Evolutionary conservation across 208 protist genomes (phyloP), one percentile per base, ranked within the genome.

Genomic region (Phytomonas francai): DNA sequence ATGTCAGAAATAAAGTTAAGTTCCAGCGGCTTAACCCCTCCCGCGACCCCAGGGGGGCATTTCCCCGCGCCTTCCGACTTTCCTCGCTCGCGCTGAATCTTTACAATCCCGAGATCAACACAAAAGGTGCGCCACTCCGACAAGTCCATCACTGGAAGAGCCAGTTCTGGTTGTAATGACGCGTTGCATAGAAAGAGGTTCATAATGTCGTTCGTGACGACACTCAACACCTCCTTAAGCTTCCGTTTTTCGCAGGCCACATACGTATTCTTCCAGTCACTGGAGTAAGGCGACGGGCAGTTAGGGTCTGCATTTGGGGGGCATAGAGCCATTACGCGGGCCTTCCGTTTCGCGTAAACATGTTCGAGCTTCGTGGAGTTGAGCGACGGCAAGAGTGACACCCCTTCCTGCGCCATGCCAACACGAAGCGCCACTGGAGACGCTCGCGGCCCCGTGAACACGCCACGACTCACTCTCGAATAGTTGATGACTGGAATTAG

Each of bases 401-500:
- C 72, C 16, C 76, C 76, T 1, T 88, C 77, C 33, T 79, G 79
- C 51, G 86, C 76, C 19, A 95, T 74, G 30, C 84, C 90, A 36
- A 77, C 68, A 34, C 83, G 80, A 60, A 95, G 72, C n/a, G 85
- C 87, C 9, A 62, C 34, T 33, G 82, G 68, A 3, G 80, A 85
- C 12, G 87, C 82, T 11, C 80, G 78, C 1, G 80, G 79, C 12
- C 90, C 90, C 16, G 88, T 96, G 68, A 94, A 96, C 49, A 92
- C 78, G 33, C 87, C 90, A 31, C 88, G 80, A 67, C 83, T 94
- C 27, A 96, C 71, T 16, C 88, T 86, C 45, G 78, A 78, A 76
- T 86, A 96, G 34, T 86, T 96, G 39, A 77, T 51, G 30, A 93
- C 83, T 0, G 90, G 90, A 51, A 93, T 84, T 31, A 96, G 75